Conservation (phyloP, 108 stramenopile genomes). For the Schizochytrium sp. region DNA sequence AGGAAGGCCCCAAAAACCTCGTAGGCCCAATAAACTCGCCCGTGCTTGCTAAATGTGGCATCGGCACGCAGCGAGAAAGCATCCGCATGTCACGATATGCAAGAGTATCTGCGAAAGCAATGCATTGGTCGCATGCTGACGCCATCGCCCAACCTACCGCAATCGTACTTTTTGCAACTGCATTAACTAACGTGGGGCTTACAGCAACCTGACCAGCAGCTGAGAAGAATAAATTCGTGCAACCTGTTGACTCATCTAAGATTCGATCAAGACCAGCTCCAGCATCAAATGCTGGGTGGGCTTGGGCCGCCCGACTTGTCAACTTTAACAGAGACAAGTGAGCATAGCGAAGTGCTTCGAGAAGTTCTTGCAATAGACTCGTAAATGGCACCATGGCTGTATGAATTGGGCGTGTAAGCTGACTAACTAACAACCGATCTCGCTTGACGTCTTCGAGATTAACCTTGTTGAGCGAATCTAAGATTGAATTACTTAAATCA, state of each 20-base stretch:
- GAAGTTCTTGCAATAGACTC: background rate
- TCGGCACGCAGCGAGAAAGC: background rate
- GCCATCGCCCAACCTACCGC: constrained; percentile 37
- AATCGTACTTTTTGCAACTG: background rate
- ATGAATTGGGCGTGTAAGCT: background rate
- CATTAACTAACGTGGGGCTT: background rate
- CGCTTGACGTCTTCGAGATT: background rate
- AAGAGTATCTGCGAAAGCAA: constrained; percentile 1
- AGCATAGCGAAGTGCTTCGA: background rate
- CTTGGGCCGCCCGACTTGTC: background rate
- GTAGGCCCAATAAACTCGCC: background rate
- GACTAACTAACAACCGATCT: background rate
- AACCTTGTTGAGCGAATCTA: constrained; percentile 19
- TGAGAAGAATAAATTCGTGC: background rate
- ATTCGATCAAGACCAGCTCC: background rate
- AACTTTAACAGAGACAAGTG: constrained; percentile 7
- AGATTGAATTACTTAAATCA: constrained; percentile 13
- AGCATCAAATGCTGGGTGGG: constrained; percentile 1
- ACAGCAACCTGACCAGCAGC: background rate
- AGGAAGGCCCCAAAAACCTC: background rate
- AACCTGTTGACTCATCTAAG: background rate
- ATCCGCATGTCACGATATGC: background rate
- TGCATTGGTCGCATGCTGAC: background rate
- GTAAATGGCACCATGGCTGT: background rate
- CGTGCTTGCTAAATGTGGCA: background rate